A percentile compares a stretch with the other conserved stretches of the same genome.
Conservation (phyloP, 768 basidiomycete species). For the Auricularia sp. region DNA sequence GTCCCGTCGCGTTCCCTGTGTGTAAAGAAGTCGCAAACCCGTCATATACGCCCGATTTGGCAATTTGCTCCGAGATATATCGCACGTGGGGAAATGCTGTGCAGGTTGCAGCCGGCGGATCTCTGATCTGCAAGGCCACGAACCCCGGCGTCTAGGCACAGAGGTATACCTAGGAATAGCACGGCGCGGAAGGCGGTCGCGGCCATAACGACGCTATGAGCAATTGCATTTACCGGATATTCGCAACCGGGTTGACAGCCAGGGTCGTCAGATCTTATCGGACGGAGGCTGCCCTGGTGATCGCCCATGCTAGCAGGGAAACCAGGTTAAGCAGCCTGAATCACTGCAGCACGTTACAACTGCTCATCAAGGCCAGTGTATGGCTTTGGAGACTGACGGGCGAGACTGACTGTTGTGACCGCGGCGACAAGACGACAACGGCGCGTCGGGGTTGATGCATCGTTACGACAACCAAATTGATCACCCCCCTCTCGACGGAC, state of each 20-base stretch:
- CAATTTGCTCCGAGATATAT: not conserved
- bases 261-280: too few species aligned
- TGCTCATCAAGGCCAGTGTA: too few species aligned
- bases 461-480: slow-evolving; percentile 1
- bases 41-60: not conserved
- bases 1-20: not conserved
- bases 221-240: too few species aligned
- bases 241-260: too few species aligned
- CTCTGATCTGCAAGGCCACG: not conserved
- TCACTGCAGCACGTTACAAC: too few species aligned
- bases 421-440: not conserved
- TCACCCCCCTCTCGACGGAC: not conserved
- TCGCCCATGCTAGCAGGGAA: too few species aligned
- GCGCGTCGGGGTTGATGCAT: not conserved
- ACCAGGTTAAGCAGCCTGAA: too few species aligned
- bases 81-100: not conserved
- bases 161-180: too few species aligned
- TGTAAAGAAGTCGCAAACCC: not conserved
- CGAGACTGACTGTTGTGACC: not conserved
- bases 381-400: not conserved
- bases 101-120: not conserved
- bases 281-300: too few species aligned
- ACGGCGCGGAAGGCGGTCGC: too few species aligned
- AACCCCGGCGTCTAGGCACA: too few species aligned
- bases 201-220: too few species aligned